Conservation (phyloP, 2,329 filamentous ascomycete species). For the Pseudogymnoascus sp. region DNA sequence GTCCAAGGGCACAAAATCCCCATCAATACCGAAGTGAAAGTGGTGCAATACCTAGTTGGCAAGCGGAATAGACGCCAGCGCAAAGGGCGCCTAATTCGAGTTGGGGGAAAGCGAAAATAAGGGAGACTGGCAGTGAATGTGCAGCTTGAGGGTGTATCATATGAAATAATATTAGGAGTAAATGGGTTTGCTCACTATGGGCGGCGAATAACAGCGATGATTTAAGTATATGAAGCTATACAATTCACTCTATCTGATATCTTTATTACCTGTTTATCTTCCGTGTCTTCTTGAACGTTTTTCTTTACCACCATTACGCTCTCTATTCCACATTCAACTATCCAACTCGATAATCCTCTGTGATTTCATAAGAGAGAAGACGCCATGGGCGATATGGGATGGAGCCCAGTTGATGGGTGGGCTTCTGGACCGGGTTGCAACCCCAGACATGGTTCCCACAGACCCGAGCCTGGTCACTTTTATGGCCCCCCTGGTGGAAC, state of each 20-base stretch:
- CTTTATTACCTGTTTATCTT: neutral
- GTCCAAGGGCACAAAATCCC: neutral
- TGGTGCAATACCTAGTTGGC: neutral
- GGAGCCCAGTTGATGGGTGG: slow-evolving; percentile 3
- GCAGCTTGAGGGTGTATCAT: neutral
- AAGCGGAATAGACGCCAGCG: neutral
- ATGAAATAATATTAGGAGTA: neutral
- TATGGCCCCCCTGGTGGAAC: neutral
- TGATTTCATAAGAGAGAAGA: neutral
- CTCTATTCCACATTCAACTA: neutral
- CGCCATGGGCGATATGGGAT: neutral
- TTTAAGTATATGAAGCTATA: neutral
- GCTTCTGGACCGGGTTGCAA: neutral
- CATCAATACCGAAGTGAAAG: neutral
- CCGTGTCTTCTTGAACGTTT: neutral
- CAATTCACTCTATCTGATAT: neutral
- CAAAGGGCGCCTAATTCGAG: neutral
- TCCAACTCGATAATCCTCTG: neutral
- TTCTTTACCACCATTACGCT: neutral
- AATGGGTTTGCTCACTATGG: neutral
- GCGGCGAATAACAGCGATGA: neutral
- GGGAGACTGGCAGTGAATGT: neutral
- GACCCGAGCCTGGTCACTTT: neutral
- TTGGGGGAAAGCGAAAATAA: neutral
- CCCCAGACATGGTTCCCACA: neutral